Evolutionary conservation across 768 basidiomycete species (phyloP).

Genomic region (Infundibulicybe gibba): DNA sequence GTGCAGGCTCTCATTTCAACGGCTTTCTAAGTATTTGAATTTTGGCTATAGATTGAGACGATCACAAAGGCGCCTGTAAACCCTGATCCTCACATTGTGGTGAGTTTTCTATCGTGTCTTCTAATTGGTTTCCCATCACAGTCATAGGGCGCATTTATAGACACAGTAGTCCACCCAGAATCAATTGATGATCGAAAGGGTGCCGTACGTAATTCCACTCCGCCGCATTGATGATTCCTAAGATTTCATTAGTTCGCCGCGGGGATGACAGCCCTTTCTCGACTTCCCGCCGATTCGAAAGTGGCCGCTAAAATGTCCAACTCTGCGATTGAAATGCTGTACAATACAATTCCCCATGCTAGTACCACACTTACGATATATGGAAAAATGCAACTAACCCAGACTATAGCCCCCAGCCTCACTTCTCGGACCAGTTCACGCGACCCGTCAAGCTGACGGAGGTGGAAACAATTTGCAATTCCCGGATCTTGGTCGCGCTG

Average conservation of each 20-base stretch:
- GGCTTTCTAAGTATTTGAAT: background rate
- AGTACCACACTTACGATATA: background rate
- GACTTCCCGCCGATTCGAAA: conserved; percentile 1
- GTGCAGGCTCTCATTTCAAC: background rate
- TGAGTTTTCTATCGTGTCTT: background rate
- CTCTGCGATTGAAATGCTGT: conserved; percentile 6
- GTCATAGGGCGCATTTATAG: conserved; percentile 6
- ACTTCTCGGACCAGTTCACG: conserved; percentile 12
- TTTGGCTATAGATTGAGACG: background rate
- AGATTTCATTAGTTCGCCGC: conserved; percentile 1
- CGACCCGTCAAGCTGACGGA: conserved; percentile 36
- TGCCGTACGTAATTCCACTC: background rate
- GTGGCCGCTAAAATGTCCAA: background rate
- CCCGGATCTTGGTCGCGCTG: conserved; percentile 34
- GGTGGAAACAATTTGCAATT: conserved; percentile 28
- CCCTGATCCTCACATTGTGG: background rate
- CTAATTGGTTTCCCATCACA: too few species aligned
- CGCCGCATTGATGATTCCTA: background rate
- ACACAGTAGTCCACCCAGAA: conserved; percentile 7
- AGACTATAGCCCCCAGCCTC: conserved; percentile 6
- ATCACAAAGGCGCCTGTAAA: background rate
- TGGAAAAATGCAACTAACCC: too few species aligned
- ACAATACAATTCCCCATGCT: conserved; percentile 12
- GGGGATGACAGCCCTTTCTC: background rate
- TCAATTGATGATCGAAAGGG: conserved; percentile 23